phyloP scores from a whole-genome alignment of 1,284 basidiomycete species.

The Tylopilus orsonianus region DNA sequence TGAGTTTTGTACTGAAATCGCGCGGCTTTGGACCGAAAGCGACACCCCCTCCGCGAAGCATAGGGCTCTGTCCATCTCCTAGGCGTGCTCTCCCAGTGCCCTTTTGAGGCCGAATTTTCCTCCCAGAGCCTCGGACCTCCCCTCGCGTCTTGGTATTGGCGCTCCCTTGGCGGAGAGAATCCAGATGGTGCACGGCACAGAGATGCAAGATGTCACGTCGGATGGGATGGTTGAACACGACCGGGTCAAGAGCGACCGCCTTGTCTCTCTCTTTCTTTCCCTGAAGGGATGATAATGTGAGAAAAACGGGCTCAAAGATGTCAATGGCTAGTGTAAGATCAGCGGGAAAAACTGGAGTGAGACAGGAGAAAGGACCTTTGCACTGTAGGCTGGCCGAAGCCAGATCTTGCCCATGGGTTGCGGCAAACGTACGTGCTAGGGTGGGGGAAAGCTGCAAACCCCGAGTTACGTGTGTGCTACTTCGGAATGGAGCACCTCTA shows the following conservation, averaged over 20 bases:
- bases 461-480: neutral
- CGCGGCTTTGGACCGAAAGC: slow-evolving; percentile 90
- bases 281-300: slow-evolving; percentile 59
- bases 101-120: slow-evolving; percentile 91
- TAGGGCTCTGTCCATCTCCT: slow-evolving; percentile 86
- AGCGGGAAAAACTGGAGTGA: slow-evolving; percentile 7
- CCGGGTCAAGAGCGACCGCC: slow-evolving; percentile 75
- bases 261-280: slow-evolving; percentile 46
- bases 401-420: slow-evolving; percentile 1
- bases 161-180: slow-evolving; percentile 86
- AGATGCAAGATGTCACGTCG: slow-evolving; percentile 92
- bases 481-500: neutral
- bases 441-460: neutral
- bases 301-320: slow-evolving; percentile 50
- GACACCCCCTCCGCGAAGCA: slow-evolving; percentile 89
- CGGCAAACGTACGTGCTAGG: slow-evolving; percentile 16
- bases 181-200: slow-evolving; percentile 88
- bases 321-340: slow-evolving; percentile 38
- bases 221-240: slow-evolving; percentile 85
- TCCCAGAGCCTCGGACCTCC: slow-evolving; percentile 86
- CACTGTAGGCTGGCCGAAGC: neutral
- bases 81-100: slow-evolving; percentile 88
- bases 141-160: slow-evolving; percentile 89
- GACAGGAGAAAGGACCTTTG: slow-evolving; percentile 18
- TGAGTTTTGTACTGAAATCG: slow-evolving; percentile 88